Conservation (phyloP, 2,329 filamentous ascomycete genomes). For the Aspergillus sp. region DNA sequence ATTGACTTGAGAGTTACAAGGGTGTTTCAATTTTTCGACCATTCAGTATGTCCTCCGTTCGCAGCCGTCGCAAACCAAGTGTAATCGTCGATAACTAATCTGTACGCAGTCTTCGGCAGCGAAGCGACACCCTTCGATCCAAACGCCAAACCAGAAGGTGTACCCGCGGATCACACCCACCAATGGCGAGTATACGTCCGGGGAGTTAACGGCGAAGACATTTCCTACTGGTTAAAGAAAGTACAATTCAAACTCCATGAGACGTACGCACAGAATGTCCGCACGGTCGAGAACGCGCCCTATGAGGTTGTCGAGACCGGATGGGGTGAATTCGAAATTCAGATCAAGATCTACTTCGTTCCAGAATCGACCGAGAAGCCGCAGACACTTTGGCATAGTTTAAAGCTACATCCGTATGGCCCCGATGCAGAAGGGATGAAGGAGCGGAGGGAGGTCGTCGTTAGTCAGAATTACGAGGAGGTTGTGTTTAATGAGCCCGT, state of each 20-base stretch:
- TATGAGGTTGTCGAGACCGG: conserved; percentile 91
- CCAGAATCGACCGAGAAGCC: conserved; percentile 88
- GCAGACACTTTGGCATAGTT: conserved; percentile 89
- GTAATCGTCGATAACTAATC: neutral
- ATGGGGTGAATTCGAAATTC: conserved; percentile 97
- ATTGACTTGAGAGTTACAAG: conserved; percentile 29
- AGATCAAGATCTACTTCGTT: conserved; percentile 90
- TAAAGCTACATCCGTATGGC: conserved; percentile 88
- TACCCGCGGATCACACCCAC: conserved; percentile 91
- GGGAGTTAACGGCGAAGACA: conserved; percentile 83
- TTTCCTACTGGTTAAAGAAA: conserved; percentile 93
- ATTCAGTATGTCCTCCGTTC: conserved; percentile 38
- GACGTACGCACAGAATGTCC: conserved; percentile 87
- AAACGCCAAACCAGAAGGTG: conserved; percentile 69
- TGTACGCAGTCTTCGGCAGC: conserved; percentile 67
- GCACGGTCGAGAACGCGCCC: conserved; percentile 76
- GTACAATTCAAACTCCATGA: conserved; percentile 99
- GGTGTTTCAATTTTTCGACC: conserved; percentile 49
- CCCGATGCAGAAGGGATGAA: conserved; percentile 72
- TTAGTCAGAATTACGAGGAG: conserved; percentile 84
- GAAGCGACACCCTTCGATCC: conserved; percentile 79
- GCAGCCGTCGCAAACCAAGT: neutral
- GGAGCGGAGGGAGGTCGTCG: conserved; percentile 63
- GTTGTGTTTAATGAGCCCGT: conserved; percentile 97
- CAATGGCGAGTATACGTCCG: conserved; percentile 94